These are phyloP conservation scores for Populus deltoides DNA, from an alignment of 345 rosid species.

Conservation along the genomic window DNA sequence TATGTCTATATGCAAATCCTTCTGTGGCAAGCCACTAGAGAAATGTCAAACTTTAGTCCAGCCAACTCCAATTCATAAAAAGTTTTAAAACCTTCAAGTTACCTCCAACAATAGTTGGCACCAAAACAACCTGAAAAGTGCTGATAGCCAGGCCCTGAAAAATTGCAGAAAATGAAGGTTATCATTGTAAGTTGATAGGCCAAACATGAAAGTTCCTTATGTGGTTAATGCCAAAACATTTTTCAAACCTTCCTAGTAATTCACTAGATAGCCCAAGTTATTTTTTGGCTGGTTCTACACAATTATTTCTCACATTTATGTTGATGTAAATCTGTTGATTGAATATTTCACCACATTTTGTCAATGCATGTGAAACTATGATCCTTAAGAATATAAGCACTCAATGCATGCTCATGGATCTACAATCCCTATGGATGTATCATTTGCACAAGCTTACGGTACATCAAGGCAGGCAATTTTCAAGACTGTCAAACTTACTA, in stretches of 20 bases:
- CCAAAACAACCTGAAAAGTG: constrained; percentile 94
- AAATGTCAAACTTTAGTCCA: constrained; percentile 1
- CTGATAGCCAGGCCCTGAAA: constrained; percentile 88
- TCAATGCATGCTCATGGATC: neutral
- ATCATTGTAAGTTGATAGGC: neutral
- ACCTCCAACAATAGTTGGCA: constrained; percentile 90
- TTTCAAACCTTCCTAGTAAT: neutral
- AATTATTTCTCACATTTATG: neutral
- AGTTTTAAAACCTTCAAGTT: constrained; percentile 3
- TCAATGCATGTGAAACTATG: neutral
- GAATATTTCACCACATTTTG: neutral
- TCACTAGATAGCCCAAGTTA: neutral
- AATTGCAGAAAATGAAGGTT: constrained; percentile 8
- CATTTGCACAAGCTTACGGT: neutral
- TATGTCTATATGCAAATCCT: neutral
- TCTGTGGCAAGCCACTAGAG: neutral
- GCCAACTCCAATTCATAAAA: constrained; percentile 3
- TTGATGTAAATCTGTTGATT: neutral
- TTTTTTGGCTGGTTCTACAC: neutral
- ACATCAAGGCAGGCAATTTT: neutral
- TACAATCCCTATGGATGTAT: neutral
- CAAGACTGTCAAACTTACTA: constrained; percentile 44
- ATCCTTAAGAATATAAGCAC: too few species aligned
- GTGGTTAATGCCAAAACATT: neutral
- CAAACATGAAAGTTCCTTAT: neutral